Base-by-base conservation (phyloP, 768 basidiomycete species). In the Mycena vulgaris region DNA sequence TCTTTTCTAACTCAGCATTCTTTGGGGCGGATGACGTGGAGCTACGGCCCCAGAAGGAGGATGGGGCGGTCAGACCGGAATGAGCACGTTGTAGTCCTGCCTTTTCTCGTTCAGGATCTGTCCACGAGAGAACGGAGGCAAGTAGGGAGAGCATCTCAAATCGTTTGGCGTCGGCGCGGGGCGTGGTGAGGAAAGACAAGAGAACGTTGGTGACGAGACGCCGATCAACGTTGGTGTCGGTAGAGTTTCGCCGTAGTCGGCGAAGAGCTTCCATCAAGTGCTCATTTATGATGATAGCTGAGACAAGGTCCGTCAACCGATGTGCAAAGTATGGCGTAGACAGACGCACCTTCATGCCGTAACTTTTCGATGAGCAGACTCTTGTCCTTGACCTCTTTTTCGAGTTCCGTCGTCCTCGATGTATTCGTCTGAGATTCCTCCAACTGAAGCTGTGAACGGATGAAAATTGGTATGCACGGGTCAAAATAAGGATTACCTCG, bases 231-330 rank as follows among this genome's bases (percentile, higher is more conserved):
- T 95, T 98, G 52, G 90, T 95, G 72, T 95, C 97, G 9, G 94
- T 89, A 0, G 95, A 92, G 68, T 91, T 94, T 72, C 92, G 92
- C 52, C 95, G 91, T 57, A 99, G 87, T 27, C 98, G 92, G 16
- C 97, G 94, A n/a, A 99, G 89, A 4, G 98, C 98, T 80, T 99
- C 97, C 75, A 96, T 98, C 14, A 99, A 86, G 76, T 99, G 98
- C 77, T 99, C 98, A 74, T 99, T 99, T 78, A 97, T 91, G 68
- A 98, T 97, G 17, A 99, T 96, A 58, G 93, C 97, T 97, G 72
- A 16, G 70, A 25, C 7, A 3, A 42, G 11, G 37, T n/a, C 28
- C 30, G n/a, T n/a, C n/a, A n/a, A n/a, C n/a, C n/a, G 30, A 61
- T 49, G 37, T 73, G 64, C 31, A 52, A 61, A 49, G 52, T 35